These are phyloP conservation scores for Schizosaccharomyces japonicus DNA, from an alignment of 805 yeast species.

Conservation along the genomic window DNA sequence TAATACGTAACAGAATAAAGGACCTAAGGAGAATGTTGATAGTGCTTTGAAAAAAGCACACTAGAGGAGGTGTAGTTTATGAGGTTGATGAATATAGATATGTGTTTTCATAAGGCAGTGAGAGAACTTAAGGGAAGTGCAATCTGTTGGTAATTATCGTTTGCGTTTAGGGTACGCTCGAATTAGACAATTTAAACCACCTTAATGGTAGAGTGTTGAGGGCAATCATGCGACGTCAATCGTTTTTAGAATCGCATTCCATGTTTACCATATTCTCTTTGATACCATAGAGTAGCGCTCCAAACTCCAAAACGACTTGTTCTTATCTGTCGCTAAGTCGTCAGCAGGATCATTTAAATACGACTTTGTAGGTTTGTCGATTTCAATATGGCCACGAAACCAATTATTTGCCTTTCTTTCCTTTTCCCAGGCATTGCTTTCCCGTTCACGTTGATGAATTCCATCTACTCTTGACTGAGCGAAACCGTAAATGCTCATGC, in stretches of 20 bases:
- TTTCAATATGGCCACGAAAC: slow-evolving; percentile 4
- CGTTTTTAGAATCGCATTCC: background rate
- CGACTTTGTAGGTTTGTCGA: background rate
- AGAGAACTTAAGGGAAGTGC: too few relatives aligned
- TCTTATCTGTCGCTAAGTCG: slow-evolving; percentile 5
- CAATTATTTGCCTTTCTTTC: slow-evolving; percentile 2
- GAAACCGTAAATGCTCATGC: slow-evolving; percentile 8
- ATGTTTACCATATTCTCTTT: slow-evolving; percentile 39
- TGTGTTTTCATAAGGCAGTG: too few relatives aligned
- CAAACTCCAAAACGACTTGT: slow-evolving; percentile 24
- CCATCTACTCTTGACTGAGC: slow-evolving; percentile 5
- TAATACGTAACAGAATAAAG: too few relatives aligned
- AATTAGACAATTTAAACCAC: too few relatives aligned
- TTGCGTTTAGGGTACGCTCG: too few relatives aligned
- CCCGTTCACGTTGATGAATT: background rate
- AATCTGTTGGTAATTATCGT: too few relatives aligned
- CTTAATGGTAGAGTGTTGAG: too few relatives aligned
- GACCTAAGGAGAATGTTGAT: too few relatives aligned
- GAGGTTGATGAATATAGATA: too few relatives aligned
- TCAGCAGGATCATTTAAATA: background rate
- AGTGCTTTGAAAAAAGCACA: too few relatives aligned
- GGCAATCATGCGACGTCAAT: too few relatives aligned
- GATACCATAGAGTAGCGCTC: slow-evolving; percentile 50
- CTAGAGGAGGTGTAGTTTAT: too few relatives aligned
- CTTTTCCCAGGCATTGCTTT: slow-evolving; percentile 1